Percentiles rank a stretch among this genome's conserved stretches.
phyloP scores from a whole-genome alignment of 345 rosid genomes.

The Bruguiera parviflora region DNA sequence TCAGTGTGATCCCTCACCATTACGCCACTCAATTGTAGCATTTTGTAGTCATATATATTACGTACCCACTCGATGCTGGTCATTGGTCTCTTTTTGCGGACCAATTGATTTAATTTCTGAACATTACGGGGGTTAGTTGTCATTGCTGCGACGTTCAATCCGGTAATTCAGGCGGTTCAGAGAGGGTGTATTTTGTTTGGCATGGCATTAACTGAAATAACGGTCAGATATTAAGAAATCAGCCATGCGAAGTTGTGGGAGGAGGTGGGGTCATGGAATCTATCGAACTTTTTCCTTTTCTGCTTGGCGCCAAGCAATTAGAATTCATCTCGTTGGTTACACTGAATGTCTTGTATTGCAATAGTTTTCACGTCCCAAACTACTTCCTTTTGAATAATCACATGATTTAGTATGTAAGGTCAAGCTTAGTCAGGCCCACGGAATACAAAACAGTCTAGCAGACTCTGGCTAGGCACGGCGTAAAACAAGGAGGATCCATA shows the following conservation, averaged over 20 bases:
- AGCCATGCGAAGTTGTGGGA: neutral
- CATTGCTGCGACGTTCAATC: neutral
- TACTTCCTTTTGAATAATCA: neutral
- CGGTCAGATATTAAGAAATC: conserved; percentile 8
- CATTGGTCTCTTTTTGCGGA: no score
- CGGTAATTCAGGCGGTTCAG: neutral
- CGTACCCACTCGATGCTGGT: no score
- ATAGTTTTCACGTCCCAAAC: neutral
- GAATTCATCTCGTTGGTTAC: neutral
- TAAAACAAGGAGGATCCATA: neutral
- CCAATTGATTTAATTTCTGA: no score
- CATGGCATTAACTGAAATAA: conserved; percentile 11
- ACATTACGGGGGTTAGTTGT: no score
- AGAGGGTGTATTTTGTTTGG: neutral
- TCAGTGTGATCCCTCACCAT: no score
- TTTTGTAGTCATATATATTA: no score
- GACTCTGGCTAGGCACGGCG: neutral
- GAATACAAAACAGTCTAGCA: neutral
- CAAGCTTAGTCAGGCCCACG: neutral
- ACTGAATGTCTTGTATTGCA: neutral
- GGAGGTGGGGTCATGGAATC: neutral
- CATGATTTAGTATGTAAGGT: neutral
- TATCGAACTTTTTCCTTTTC: neutral
- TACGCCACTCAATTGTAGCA: no score
- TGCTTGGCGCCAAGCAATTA: neutral